Evolutionary conservation across 495 filamentous ascomycete genomes (phyloP), one percentile per base, ranked within the genome.

Genomic region (Podospora pseudocomata): DNA sequence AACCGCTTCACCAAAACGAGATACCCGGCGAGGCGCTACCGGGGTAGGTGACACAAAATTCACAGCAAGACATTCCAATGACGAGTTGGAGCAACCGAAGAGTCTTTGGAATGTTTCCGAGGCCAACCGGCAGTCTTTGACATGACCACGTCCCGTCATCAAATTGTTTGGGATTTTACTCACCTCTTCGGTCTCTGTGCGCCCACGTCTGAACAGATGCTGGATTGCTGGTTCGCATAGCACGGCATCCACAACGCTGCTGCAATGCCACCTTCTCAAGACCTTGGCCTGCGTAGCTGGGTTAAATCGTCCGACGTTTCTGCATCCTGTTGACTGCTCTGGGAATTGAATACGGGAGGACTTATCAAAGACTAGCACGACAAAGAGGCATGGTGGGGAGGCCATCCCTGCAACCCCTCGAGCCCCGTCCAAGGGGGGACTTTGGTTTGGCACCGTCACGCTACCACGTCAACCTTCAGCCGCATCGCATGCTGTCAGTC

Each of bases 231-330:
- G 39, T 49, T 16, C 13, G 39, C 39, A 49, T 49, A 11, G 39
- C 9, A 16, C 39, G 13, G 13, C 39, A 49, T 49, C 66, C 61
- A 19, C 32, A 64, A 60, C 61, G 61, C 63, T 61, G 30, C 63
- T 65, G 67, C 63, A 65, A 65, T 65, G 58, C 67, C 23, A 65
- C 63, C 15, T 23, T n/a, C 59, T 11, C 15, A n/a, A 7, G 2
- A 6, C 13, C 63, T 65, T 64, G 62, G 57, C 56, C 63, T 56
- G 49, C 34, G 26, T 63, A 60, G 62, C 44, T 15, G 34, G 5
- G 60, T 56, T 11, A 61, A 65, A 68, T 65, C 56, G 57, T 65
- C 44, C 63, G 56, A 68, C 49, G 3, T 49, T n/a, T 3, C 26
- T 19, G 55, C 34, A 32, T 30, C 54, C 26, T 44, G 4, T 39